Evolutionary conservation across 2,329 filamentous ascomycete species (phyloP).

Genomic region (Pestalotiopsis sp.): DNA sequence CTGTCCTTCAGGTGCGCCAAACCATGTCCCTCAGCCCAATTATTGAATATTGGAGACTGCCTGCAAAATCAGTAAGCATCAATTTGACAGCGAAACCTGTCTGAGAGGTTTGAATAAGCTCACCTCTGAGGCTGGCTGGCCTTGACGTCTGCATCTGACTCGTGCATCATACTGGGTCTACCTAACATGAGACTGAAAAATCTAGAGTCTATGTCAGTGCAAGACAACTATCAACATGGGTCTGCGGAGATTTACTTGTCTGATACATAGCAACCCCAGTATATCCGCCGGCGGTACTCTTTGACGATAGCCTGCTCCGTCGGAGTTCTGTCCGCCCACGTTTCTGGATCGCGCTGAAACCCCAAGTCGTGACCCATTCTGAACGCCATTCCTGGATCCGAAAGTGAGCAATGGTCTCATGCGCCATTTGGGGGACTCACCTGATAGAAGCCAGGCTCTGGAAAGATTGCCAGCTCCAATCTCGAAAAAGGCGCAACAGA

Average conservation of each 20-base stretch:
- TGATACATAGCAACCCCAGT: constrained; percentile 13
- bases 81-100: neutral
- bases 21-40: neutral
- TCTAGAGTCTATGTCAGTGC: neutral
- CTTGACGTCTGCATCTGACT: constrained; percentile 4
- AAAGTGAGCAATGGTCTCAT: neutral
- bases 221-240: neutral
- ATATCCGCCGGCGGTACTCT: constrained; percentile 8
- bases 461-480: constrained; percentile 18
- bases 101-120: neutral
- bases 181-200: constrained; percentile 9
- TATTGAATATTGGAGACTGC: neutral
- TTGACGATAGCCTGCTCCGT: neutral
- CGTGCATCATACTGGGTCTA: constrained; percentile 7
- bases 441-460: constrained; percentile 19
- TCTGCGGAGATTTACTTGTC: constrained; percentile 2
- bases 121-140: neutral
- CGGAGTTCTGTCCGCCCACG: neutral
- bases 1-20: neutral
- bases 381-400: constrained; percentile 20
- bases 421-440: neutral
- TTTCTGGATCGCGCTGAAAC: constrained; percentile 15
- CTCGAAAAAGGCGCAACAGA: constrained; percentile 18
- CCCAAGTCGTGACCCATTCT: constrained; percentile 22
- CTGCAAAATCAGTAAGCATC: neutral